Base-by-base conservation (phyloP, 2,329 filamentous ascomycete species). In the Geoglossum cookeanum region DNA sequence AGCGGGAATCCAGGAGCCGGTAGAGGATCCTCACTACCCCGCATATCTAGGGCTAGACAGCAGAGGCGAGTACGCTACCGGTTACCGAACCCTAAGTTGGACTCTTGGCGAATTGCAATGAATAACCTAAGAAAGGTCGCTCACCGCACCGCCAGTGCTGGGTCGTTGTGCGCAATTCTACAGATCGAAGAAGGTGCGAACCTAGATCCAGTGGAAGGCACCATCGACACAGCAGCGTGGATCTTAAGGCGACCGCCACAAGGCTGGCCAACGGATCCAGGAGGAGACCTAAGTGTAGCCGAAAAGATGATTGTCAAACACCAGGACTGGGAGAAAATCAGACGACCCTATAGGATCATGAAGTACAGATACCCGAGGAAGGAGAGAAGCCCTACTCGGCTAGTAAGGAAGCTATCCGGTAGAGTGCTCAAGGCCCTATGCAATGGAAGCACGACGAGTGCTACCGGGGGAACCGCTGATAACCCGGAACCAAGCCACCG, bases 141-240 rank as follows among this genome's bases (percentile, higher is more conserved):
- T 17, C 33, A 35, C 15, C 30, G n/a, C 15, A 35, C 27, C 3
- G 22, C 3, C 35, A 39, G 35, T 55, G 32, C 22, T 7, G 54
- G 45, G 15, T 33, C 32, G 13, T 37, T 55, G 22, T 9, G 17
- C 30, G 27, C 54, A 8, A 44, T 44, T 22, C 32, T 39, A 30
- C 54, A 55, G 27, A 9, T 45, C 22, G 54, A 47, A 17, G 42
- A 39, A 44, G 22, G 29, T n/a, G 15, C n/a, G n/a, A n/a, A 53
- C 4, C 17, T 4, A 17, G 54, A 44, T 3, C 35, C n/a, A 17
- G 45, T 7, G 13, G 54, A 55, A 33, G 54, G 54, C 4, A 33
- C 22, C 29, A 55, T 55, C 37, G 54, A 55, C 22, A 55, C 54
- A 44, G 54, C 54, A 55, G 54, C 54, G 4, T 55, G 54, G 54